phyloP scores from a whole-genome alignment of 345 rosid species.

The Jatropha curcas region DNA sequence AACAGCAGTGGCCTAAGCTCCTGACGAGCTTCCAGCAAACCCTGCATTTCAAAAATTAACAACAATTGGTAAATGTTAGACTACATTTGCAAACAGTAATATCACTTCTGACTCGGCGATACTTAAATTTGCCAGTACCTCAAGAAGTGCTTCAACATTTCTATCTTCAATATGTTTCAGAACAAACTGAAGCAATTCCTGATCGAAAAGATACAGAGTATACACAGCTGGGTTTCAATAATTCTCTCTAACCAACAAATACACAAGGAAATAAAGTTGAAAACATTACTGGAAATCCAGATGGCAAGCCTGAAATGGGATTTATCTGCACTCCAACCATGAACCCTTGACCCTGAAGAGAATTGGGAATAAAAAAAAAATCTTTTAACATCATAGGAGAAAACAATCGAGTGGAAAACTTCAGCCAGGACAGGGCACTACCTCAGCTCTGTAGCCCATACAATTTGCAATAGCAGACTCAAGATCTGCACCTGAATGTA shows the following conservation, averaged over 20 bases:
- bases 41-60: slow-evolving; percentile 46
- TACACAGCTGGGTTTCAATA: slow-evolving; percentile 11
- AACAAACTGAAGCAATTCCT: slow-evolving; percentile 85
- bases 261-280: slow-evolving; percentile 24
- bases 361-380: slow-evolving; percentile 24
- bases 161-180: slow-evolving; percentile 81
- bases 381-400: neutral
- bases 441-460: slow-evolving; percentile 90
- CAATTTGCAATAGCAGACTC: slow-evolving; percentile 94
- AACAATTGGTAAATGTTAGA: neutral
- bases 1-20: slow-evolving; percentile 75
- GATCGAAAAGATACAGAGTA: slow-evolving; percentile 25
- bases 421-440: slow-evolving; percentile 37
- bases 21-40: slow-evolving; percentile 96
- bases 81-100: slow-evolving; percentile 12
- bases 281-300: slow-evolving; percentile 80
- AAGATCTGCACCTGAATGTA: slow-evolving; percentile 99
- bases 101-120: neutral
- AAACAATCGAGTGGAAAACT: slow-evolving; percentile 11
- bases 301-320: slow-evolving; percentile 85
- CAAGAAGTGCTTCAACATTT: slow-evolving; percentile 85
- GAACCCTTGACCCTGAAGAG: slow-evolving; percentile 90
- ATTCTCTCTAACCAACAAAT: slow-evolving; percentile 11
- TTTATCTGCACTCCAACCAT: slow-evolving; percentile 98
- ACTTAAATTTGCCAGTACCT: slow-evolving; percentile 46